Base-by-base conservation (phyloP, 306 rosid species). In the Casuarina glauca region DNA sequence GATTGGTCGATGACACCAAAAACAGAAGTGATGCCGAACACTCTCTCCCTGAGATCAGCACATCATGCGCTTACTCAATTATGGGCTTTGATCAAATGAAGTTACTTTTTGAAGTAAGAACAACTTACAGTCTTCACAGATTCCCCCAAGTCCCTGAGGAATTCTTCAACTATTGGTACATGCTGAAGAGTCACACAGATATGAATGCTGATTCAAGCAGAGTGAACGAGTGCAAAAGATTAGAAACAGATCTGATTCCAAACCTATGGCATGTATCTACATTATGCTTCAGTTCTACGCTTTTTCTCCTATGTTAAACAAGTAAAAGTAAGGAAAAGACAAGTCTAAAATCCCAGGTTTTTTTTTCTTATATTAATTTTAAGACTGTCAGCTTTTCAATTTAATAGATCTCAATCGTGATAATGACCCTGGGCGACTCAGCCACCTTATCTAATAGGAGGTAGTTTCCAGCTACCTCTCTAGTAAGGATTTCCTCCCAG, bases 131-230 rank as follows among this genome's bases (percentile, higher is more conserved):
- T 88, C 79, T 82, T 74, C 76, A 92, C 97, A 51, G 98, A 88
- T 75, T 89, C 95, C 82, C 11, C 89, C 79, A 95, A 69, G 82
- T 92, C 98, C 49, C 64, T 76, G 74, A 95, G 86, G 74, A 95
- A 92, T 74, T 88, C 93, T 19, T 91, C 96, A 66, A 85, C 85
- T 55, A 89, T 62, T 5, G 92, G 87, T 70, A 84, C 92, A 66
- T 92, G 98, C 74, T 95, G 98, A 60, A 92, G 97, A 20, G 98
- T 92, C 78, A 95, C 84, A 50, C 98, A 95, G 73, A 95, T 92
- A 68, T 95, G 98, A 83, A 95, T 76, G 83, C 98, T 95, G 92
- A 75, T 85, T 61, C 82, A 72, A 86, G 62, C 67, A 77, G 36
- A 68, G 72, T 36, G 55, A 39, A 73, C 75, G 36, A 68, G 72